These are phyloP conservation scores for Escovopsis sp. DNA, from an alignment of 2,329 filamentous ascomycete genomes.

Conservation along the genomic window DNA sequence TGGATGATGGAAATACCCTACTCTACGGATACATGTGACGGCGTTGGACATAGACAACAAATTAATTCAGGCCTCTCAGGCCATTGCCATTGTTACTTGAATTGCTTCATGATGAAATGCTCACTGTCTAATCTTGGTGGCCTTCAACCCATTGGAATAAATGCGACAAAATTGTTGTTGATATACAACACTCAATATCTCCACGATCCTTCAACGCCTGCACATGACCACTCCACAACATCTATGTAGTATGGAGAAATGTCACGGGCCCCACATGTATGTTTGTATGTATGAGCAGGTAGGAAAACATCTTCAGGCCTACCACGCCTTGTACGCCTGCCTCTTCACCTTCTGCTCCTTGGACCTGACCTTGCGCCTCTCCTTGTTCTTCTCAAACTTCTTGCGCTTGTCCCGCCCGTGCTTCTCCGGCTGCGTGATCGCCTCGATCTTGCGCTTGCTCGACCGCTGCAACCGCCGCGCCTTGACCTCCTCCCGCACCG, in stretches of 20 bases:
- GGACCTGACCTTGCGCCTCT: slow-evolving; percentile 65
- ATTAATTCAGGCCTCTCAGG: neutral
- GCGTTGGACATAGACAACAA: neutral
- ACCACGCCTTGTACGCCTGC: slow-evolving; percentile 48
- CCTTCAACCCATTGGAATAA: no score
- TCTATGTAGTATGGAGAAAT: neutral
- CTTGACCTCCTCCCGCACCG: slow-evolving; percentile 59
- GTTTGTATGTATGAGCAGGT: no score
- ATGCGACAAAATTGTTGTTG: neutral
- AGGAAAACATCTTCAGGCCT: slow-evolving; percentile 1
- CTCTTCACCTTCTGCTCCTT: slow-evolving; percentile 56
- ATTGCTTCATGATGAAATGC: slow-evolving; percentile 1
- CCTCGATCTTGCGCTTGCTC: slow-evolving; percentile 79
- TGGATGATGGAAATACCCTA: slow-evolving; percentile 1
- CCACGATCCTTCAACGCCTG: no score
- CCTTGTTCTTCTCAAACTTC: slow-evolving; percentile 73
- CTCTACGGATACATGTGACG: neutral
- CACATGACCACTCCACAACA: neutral
- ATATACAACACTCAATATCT: no score
- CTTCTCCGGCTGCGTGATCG: slow-evolving; percentile 66
- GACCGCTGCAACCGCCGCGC: slow-evolving; percentile 58
- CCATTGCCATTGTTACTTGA: neutral
- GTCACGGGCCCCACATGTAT: no score
- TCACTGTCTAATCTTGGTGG: neutral
- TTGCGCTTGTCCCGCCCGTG: slow-evolving; percentile 66